Evolutionary conservation across 192 early-diverging fungal species (phyloP).

Genomic region (Backusella australiensis): DNA sequence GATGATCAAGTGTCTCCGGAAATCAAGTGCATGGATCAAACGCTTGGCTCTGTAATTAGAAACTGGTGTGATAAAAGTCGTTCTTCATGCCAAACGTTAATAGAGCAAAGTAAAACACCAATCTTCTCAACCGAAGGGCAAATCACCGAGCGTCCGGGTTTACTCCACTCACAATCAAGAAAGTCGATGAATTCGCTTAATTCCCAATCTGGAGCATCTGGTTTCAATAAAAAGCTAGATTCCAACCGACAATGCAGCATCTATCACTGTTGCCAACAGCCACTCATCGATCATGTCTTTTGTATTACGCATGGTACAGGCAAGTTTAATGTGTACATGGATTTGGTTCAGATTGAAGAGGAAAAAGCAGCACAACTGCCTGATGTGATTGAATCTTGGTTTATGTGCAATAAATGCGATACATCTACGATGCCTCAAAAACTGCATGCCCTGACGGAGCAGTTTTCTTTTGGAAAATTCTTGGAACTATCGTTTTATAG

Average conservation of each 20-base stretch:
- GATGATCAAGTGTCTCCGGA: not conserved
- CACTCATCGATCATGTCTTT: constrained; percentile 48
- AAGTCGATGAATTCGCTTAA: not conserved
- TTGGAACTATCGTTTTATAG: constrained; percentile 85
- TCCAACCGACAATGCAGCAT: not conserved
- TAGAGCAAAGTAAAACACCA: not conserved
- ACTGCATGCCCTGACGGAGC: constrained; percentile 72
- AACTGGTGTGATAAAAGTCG: constrained; percentile 1
- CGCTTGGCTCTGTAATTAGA: not conserved
- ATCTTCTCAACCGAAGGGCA: not conserved
- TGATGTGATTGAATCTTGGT: constrained; percentile 79
- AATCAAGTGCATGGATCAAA: not conserved
- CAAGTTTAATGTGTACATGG: constrained; percentile 46
- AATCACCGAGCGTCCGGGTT: not conserved
- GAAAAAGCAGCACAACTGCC: constrained; percentile 54
- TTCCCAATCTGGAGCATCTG: not conserved
- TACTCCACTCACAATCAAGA: not conserved
- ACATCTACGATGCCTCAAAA: constrained; percentile 55
- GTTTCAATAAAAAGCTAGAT: not conserved
- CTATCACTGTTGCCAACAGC: constrained; percentile 39
- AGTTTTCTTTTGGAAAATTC: constrained; percentile 94
- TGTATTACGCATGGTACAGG: constrained; percentile 53
- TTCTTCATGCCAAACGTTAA: not conserved
- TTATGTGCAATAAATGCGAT: constrained; percentile 71
- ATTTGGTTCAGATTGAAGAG: constrained; percentile 36